Percentiles rank a stretch among this genome's conserved stretches.
These are phyloP conservation scores for Candida ortonii DNA, from an alignment of 805 yeast genomes.

Conservation along the genomic window DNA sequence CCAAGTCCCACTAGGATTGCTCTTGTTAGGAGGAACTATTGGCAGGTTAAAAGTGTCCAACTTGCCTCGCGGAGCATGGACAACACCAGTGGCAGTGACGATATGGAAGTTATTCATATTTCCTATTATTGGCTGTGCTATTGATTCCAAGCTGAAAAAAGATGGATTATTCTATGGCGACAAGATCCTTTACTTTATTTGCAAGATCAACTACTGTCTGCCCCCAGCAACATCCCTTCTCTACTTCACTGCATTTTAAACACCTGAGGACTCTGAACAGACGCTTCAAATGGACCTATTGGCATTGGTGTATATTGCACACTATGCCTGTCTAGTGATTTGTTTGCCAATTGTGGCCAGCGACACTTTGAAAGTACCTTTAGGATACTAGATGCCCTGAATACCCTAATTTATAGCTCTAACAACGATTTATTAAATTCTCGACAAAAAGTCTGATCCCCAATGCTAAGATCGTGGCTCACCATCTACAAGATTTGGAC, in stretches of 20 bases:
- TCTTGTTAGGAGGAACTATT: conserved; percentile 83
- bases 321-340: conserved; percentile 64
- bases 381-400: conserved; percentile 40
- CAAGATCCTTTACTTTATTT: conserved; percentile 63
- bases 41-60: conserved; percentile 62
- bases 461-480: too few species aligned
- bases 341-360: conserved; percentile 74
- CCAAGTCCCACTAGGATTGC: conserved; percentile 81
- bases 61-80: conserved; percentile 71
- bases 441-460: too few species aligned
- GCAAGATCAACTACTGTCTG: conserved; percentile 70
- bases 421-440: too few species aligned
- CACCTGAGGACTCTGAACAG: conserved; percentile 55
- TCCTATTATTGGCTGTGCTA: conserved; percentile 75
- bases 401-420: too few species aligned
- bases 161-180: conserved; percentile 66
- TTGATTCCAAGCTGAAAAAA: conserved; percentile 55
- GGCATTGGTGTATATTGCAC: conserved; percentile 70
- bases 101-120: conserved; percentile 58
- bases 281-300: conserved; percentile 79
- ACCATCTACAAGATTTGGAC: too few species aligned
- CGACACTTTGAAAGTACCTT: conserved; percentile 55
- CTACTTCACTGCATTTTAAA: conserved; percentile 85
- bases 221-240: conserved; percentile 90
- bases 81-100: conserved; percentile 58